phyloP scores from a whole-genome alignment of 1,139 yeast species.

The Meyerozyma elateridarum region DNA sequence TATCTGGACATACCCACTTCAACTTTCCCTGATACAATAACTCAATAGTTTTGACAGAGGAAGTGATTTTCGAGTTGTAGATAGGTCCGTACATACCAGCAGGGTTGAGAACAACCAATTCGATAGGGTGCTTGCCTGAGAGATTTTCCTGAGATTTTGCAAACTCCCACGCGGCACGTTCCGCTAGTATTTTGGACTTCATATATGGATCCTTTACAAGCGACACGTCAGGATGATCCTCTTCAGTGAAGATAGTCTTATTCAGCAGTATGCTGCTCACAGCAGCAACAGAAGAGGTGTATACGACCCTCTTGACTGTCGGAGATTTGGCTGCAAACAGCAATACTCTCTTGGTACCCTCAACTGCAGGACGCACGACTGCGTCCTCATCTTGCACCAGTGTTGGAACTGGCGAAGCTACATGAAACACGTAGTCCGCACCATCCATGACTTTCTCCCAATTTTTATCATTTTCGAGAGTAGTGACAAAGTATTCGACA shows the following conservation, averaged over 20 bases:
- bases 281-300: slow-evolving; percentile 9
- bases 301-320: slow-evolving; percentile 7
- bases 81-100: slow-evolving; percentile 7
- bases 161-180: slow-evolving; percentile 16
- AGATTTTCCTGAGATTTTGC: slow-evolving; percentile 6
- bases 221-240: slow-evolving; percentile 10
- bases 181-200: slow-evolving; percentile 14
- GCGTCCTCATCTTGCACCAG: slow-evolving; percentile 8
- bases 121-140: not conserved
- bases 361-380: slow-evolving; percentile 6
- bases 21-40: slow-evolving; percentile 4
- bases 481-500: not conserved
- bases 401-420: slow-evolving; percentile 14
- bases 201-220: slow-evolving; percentile 9
- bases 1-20: slow-evolving; percentile 8
- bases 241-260: slow-evolving; percentile 12
- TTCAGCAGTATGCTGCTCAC: slow-evolving; percentile 14
- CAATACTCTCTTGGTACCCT: slow-evolving; percentile 5
- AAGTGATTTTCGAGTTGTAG: not conserved
- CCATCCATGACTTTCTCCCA: slow-evolving; percentile 1
- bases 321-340: slow-evolving; percentile 4
- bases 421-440: slow-evolving; percentile 7
- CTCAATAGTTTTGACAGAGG: not conserved
- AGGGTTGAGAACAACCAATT: slow-evolving; percentile 4
- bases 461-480: not conserved